A percentile compares a stretch with the other conserved stretches of the same genome.
Conservation (phyloP, 2,329 filamentous ascomycete species). For the Podosphaera aphanis region DNA sequence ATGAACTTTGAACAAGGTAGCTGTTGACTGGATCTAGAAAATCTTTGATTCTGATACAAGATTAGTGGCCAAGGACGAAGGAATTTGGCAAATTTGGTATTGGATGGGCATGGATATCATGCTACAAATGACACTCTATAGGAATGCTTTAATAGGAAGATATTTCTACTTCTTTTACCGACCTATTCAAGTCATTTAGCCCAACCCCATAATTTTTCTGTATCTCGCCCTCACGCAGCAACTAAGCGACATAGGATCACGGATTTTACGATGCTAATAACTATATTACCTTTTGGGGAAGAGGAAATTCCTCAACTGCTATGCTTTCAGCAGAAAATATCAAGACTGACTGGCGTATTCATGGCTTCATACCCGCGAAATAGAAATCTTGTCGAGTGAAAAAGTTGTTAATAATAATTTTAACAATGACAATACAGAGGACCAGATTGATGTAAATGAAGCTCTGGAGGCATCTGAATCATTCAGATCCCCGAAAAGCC, state of each 20-base stretch:
- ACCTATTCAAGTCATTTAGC: constrained; percentile 10
- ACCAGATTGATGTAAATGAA: no score
- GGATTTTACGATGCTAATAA: no score
- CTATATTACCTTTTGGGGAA: not conserved
- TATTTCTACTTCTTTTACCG: constrained; percentile 3
- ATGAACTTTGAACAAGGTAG: not conserved
- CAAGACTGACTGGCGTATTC: not conserved
- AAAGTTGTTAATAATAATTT: not conserved
- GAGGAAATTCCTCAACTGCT: not conserved
- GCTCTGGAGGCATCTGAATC: no score
- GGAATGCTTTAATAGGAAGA: not conserved
- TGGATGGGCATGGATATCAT: no score
- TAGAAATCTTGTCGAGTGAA: not conserved
- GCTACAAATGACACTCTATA: not conserved
- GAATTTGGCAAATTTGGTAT: no score
- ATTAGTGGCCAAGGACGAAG: no score
- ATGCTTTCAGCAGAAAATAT: constrained; percentile 1
- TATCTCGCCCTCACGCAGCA: constrained; percentile 10
- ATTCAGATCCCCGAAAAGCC: no score
- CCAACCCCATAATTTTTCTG: constrained; percentile 11
- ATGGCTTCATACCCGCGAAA: not conserved
- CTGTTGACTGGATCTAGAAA: not conserved
- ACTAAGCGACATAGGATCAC: constrained; percentile 4
- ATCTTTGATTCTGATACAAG: no score
- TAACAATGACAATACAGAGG: not conserved